These are phyloP conservation scores for Hypericum androsaemum DNA, from an alignment of 345 rosid genomes.

Conservation along the genomic window DNA sequence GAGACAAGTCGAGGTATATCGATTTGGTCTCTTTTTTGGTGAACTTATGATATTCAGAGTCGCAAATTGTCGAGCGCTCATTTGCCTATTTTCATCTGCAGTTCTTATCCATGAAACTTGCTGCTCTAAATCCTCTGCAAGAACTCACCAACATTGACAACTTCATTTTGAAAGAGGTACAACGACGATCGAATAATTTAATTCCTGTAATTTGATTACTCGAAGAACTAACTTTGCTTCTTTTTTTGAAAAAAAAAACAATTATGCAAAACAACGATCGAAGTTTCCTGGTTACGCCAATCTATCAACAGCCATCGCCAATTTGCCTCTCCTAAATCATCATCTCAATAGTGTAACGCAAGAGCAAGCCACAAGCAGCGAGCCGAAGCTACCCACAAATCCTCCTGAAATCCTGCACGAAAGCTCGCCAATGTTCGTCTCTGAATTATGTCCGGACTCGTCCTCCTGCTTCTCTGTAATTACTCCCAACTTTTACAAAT, in stretches of 20 bases:
- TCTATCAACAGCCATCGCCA: neutral
- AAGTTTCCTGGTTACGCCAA: neutral
- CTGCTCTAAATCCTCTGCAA: neutral
- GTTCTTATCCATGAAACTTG: conserved; percentile 7
- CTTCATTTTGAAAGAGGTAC: neutral
- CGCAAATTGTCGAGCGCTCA: neutral
- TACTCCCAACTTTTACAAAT: neutral
- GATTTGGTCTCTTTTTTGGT: neutral
- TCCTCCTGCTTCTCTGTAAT: conserved; percentile 1
- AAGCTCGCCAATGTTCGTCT: neutral
- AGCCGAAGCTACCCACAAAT: neutral
- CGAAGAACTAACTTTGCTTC: neutral
- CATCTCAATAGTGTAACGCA: neutral
- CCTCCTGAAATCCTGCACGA: neutral
- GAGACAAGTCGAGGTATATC: neutral
- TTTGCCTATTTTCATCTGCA: neutral
- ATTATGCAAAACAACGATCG: neutral
- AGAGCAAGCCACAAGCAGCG: neutral
- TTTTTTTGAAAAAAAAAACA: neutral
- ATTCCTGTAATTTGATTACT: neutral
- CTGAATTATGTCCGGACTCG: neutral
- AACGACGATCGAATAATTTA: neutral
- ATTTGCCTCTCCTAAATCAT: neutral
- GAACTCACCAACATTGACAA: neutral
- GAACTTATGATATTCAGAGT: neutral